Percentiles rank a stretch among this genome's conserved stretches.
Conservation (phyloP, 176 grass and related monocot genomes). For the Rhynchospora breviuscula region DNA sequence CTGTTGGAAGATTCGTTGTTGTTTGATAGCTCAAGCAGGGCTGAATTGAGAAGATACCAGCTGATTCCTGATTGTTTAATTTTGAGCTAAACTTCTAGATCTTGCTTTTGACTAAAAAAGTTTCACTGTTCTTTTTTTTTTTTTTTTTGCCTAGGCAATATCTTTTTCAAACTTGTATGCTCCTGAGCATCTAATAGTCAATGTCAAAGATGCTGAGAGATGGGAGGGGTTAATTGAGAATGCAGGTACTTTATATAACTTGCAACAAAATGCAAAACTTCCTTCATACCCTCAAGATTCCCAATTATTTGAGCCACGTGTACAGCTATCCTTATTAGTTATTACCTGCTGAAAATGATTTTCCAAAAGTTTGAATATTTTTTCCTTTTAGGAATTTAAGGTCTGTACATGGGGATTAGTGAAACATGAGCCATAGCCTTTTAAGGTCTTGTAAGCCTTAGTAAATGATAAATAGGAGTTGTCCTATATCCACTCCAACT, state of each 20-base stretch:
- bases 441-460: not conserved
- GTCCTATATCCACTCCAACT: not conserved
- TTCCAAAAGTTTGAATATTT: not conserved
- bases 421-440: too few relatives aligned
- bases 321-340: not conserved
- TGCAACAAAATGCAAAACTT: not conserved
- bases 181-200: slow-evolving; percentile 94
- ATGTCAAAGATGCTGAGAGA: slow-evolving; percentile 72
- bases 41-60: not conserved
- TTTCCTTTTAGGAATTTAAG: not conserved
- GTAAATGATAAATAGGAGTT: not conserved
- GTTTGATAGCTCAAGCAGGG: not conserved
- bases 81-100: not conserved
- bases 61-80: not conserved
- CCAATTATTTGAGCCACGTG: not conserved
- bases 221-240: slow-evolving; percentile 88
- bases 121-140: slow-evolving; percentile 8
- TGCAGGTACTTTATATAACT: slow-evolving; percentile 45
- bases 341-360: not conserved
- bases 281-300: not conserved
- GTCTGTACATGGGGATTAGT: not conserved
- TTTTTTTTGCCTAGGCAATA: slow-evolving; percentile 41
- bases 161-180: slow-evolving; percentile 94
- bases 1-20: not conserved
- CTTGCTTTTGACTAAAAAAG: not conserved